These are phyloP conservation scores for Fusarium citri DNA, from an alignment of 2,329 filamentous ascomycete genomes.

Conservation along the genomic window DNA sequence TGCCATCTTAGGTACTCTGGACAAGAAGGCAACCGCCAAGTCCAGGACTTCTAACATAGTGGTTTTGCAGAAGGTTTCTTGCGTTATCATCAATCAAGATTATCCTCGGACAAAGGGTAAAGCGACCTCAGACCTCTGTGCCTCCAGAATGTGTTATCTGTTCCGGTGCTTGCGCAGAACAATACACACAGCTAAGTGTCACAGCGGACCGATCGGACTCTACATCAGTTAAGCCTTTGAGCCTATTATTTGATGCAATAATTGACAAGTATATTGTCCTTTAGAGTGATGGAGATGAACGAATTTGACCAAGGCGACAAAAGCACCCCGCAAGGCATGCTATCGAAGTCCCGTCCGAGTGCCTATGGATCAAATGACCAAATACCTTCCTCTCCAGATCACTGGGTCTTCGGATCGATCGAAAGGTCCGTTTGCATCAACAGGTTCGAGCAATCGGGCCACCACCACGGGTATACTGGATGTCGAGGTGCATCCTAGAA, in stretches of 20 bases:
- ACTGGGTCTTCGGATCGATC: constrained; percentile 31
- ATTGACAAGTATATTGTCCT: not conserved
- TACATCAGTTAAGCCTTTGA: not conserved
- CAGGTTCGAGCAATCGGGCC: constrained; percentile 23
- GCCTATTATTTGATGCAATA: constrained; percentile 16
- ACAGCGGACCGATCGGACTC: constrained; percentile 2
- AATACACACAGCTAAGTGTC: constrained; percentile 10
- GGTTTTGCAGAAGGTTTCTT: constrained; percentile 12
- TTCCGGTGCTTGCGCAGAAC: constrained; percentile 17
- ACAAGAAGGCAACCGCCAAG: constrained; percentile 10
- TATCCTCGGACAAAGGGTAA: constrained; percentile 6
- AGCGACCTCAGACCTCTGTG: constrained; percentile 14
- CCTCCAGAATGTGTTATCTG: constrained; percentile 2
- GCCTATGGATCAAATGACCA: not conserved
- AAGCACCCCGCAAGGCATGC: not conserved
- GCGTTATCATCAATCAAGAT: not conserved
- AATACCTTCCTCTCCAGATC: constrained; percentile 21
- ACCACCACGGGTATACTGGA: constrained; percentile 11
- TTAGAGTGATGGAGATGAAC: not conserved
- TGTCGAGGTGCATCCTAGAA: constrained; percentile 9
- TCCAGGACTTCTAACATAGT: constrained; percentile 10
- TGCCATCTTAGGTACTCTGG: constrained; percentile 6
- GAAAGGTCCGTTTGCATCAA: constrained; percentile 33
- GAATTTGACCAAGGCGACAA: not conserved
- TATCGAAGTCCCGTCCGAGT: constrained; percentile 2